phyloP scores from a whole-genome alignment of 495 filamentous ascomycete genomes.

The Trichocladium uniseriatum region DNA sequence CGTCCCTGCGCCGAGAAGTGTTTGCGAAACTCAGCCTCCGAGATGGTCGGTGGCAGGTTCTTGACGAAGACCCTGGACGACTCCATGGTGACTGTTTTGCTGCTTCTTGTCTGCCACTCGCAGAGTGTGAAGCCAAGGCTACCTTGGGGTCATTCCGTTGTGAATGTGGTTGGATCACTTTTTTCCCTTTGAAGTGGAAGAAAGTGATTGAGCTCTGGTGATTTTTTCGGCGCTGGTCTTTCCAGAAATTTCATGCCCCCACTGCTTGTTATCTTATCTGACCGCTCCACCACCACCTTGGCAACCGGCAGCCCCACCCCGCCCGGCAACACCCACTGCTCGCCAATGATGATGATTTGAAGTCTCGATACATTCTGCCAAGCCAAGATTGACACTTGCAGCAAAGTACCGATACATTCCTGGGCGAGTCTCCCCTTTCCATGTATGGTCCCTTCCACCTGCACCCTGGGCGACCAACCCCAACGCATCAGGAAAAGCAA shows the following conservation, averaged over 20 bases:
- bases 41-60: slow-evolving; percentile 64
- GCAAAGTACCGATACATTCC: background rate
- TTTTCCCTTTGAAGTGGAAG: slow-evolving; percentile 1
- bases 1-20: slow-evolving; percentile 70
- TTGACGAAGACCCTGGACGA: slow-evolving; percentile 89
- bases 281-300: background rate
- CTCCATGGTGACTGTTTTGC: slow-evolving; percentile 33
- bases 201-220: background rate
- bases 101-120: slow-evolving; percentile 15
- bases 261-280: slow-evolving; percentile 18
- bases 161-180: background rate
- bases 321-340: background rate
- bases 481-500: slow-evolving; percentile 3
- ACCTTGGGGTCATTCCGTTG: slow-evolving; percentile 19
- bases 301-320: background rate
- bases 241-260: slow-evolving; percentile 16
- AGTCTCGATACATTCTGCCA: background rate
- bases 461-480: background rate
- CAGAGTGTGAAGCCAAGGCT: slow-evolving; percentile 16
- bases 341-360: background rate
- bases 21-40: slow-evolving; percentile 70
- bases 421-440: background rate
- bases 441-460: background rate
- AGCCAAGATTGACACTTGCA: background rate
- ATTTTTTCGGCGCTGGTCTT: background rate